A percentile compares a stretch with the other conserved stretches of the same genome.
Evolutionary conservation across 768 basidiomycete genomes (phyloP).

Genomic region (Trametes meyenii): DNA sequence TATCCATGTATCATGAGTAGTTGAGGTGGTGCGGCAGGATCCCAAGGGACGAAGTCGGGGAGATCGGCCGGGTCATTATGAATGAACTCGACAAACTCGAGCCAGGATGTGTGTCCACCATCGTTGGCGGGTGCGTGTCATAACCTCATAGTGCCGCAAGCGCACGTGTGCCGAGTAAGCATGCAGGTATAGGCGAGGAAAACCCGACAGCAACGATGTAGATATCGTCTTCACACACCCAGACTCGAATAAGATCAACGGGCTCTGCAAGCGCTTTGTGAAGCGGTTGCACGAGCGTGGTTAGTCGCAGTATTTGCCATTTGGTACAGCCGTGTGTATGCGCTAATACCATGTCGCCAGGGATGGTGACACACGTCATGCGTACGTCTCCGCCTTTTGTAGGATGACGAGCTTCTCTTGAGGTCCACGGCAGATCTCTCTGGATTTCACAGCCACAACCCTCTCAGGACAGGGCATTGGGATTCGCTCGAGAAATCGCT

Average conservation of each 20-base stretch:
- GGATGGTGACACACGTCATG: conserved; percentile 81
- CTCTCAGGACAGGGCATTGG: conserved; percentile 61
- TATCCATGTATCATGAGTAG: not conserved
- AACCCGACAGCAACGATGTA: conserved; percentile 78
- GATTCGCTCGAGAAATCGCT: conserved; percentile 86
- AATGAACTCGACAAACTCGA: conserved; percentile 63
- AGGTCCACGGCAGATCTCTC: conserved; percentile 51
- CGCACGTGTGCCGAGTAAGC: not conserved
- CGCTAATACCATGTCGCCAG: conserved; percentile 37
- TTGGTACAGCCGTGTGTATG: not conserved
- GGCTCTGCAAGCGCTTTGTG: conserved; percentile 63
- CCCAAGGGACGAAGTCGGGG: conserved; percentile 73
- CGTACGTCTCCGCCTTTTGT: conserved; percentile 50
- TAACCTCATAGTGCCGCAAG: not conserved
- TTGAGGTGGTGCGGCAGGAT: conserved; percentile 49
- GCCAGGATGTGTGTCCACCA: conserved; percentile 69
- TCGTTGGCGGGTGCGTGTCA: conserved; percentile 75
- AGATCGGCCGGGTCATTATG: conserved; percentile 71
- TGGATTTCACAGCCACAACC: conserved; percentile 58
- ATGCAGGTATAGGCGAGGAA: conserved; percentile 81
- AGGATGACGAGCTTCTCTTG: not conserved
- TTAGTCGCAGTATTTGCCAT: conserved; percentile 32
- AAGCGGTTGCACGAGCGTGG: conserved; percentile 58
- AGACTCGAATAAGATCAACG: conserved; percentile 55
- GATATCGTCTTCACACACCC: conserved; percentile 88